Conservation (phyloP, 2,329 filamentous ascomycete species). For the Neospermospora avenae region DNA sequence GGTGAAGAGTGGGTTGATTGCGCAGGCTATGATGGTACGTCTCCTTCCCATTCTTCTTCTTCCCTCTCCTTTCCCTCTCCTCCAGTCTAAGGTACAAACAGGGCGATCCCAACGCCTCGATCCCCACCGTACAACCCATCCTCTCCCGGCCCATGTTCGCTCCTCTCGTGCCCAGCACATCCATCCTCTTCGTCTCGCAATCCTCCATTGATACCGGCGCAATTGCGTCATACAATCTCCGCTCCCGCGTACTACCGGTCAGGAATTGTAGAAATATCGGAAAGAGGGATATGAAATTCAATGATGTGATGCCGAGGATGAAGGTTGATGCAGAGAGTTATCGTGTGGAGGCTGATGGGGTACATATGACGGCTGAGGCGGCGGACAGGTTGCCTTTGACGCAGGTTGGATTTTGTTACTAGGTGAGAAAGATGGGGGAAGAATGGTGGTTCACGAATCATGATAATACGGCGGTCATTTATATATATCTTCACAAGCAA, state of each 20-base stretch:
- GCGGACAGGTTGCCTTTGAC: constrained; percentile 68
- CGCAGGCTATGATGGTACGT: constrained; percentile 75
- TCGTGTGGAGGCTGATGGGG: constrained; percentile 79
- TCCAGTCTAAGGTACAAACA: constrained; percentile 33
- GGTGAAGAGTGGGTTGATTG: constrained; percentile 84
- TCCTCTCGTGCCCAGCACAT: constrained; percentile 65
- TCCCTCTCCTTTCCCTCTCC: constrained; percentile 5
- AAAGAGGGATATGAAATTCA: constrained; percentile 90
- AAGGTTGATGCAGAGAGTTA: constrained; percentile 90
- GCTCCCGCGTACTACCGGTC: constrained; percentile 78
- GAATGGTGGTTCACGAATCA: no score
- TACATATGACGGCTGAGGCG: constrained; percentile 70
- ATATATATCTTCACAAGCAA: no score
- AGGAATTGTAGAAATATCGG: constrained; percentile 69
- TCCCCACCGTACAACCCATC: constrained; percentile 83
- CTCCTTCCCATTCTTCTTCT: constrained; percentile 15
- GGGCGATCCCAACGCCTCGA: constrained; percentile 79
- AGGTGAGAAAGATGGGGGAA: not conserved
- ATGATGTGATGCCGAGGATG: constrained; percentile 81
- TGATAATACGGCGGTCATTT: no score
- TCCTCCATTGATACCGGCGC: constrained; percentile 65
- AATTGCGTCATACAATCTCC: constrained; percentile 69
- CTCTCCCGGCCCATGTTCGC: constrained; percentile 86
- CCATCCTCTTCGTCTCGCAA: constrained; percentile 79
- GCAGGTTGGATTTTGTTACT: constrained; percentile 77